Percentiles rank a stretch among this genome's conserved stretches.
phyloP scores from a whole-genome alignment of 2,329 filamentous ascomycete genomes.

The Sporothrix brunneoviolacea region DNA sequence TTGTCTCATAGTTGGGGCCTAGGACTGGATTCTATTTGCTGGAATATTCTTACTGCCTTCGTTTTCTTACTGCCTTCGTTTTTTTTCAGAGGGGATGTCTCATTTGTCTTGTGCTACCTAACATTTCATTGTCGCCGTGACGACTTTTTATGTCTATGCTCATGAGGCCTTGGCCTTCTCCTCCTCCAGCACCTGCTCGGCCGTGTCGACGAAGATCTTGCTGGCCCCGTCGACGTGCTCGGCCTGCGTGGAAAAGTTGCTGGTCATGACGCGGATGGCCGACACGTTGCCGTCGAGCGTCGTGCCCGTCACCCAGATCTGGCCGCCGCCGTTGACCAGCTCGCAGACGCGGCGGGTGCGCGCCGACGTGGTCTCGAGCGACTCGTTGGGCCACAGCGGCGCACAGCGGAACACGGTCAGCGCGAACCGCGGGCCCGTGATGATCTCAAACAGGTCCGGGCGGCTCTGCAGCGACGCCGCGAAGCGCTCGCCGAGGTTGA shows the following conservation, averaged over 20 bases:
- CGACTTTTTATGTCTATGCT: no score
- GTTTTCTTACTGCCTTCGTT: no score
- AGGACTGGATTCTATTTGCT: no score
- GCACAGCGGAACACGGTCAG: conserved; percentile 69
- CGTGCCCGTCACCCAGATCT: conserved; percentile 77
- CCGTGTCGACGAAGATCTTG: conserved; percentile 59
- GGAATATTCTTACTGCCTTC: no score
- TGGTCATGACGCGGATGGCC: conserved; percentile 75
- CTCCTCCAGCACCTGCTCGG: conserved; percentile 46
- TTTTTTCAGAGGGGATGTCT: no score
- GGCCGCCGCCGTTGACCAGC: conserved; percentile 62
- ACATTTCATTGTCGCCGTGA: no score
- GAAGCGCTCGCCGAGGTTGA: conserved; percentile 66
- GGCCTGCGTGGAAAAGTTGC: conserved; percentile 62
- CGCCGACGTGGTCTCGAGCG: conserved; percentile 34
- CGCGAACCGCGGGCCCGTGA: conserved; percentile 69
- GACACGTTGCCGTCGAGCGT: conserved; percentile 61
- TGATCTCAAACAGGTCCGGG: conserved; percentile 57
- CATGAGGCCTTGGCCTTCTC: no score
- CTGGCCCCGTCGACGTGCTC: conserved; percentile 68
- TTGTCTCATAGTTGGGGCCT: no score
- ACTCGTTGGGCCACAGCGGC: conserved; percentile 24
- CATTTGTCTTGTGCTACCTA: no score
- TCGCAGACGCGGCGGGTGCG: conserved; percentile 72
- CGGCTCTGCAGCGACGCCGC: conserved; percentile 50